Conservation (phyloP, 192 early-diverging fungal genomes). For the Rhizophagus clarus region DNA sequence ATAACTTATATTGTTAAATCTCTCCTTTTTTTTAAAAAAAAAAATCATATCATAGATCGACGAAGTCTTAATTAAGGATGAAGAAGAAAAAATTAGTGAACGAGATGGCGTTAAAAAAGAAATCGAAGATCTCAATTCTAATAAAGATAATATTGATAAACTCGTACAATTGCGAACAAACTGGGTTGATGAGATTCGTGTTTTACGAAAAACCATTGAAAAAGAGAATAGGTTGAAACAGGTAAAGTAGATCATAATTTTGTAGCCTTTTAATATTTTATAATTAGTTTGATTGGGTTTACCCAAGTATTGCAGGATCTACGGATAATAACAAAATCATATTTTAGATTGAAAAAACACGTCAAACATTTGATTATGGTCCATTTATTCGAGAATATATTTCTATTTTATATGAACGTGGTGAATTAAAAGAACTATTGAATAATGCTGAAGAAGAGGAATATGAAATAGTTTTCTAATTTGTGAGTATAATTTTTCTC, state of each 20-base stretch:
- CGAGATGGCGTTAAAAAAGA: background rate
- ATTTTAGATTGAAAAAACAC: slow-evolving; percentile 22
- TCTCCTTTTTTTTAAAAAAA: background rate
- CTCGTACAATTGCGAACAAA: background rate
- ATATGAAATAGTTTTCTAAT: background rate
- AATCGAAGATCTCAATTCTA: background rate
- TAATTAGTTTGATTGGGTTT: background rate
- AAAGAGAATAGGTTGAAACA: background rate
- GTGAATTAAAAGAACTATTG: slow-evolving; percentile 10
- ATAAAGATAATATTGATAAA: background rate
- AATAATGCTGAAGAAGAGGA: background rate
- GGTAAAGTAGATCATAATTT: background rate
- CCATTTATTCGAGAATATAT: slow-evolving; percentile 30
- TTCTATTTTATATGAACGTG: slow-evolving; percentile 20
- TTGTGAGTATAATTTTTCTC: too few species aligned
- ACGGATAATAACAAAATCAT: too few species aligned
- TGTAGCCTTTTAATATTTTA: background rate
- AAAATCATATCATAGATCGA: background rate
- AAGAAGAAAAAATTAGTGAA: background rate
- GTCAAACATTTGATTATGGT: slow-evolving; percentile 19
- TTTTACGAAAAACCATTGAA: slow-evolving; percentile 7
- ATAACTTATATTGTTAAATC: background rate
- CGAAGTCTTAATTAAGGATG: background rate
- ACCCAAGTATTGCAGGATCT: too few species aligned
- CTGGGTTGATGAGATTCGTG: background rate